These are phyloP conservation scores for Kwoniella bestiolae DNA, from an alignment of 768 basidiomycete genomes.

Conservation along the genomic window DNA sequence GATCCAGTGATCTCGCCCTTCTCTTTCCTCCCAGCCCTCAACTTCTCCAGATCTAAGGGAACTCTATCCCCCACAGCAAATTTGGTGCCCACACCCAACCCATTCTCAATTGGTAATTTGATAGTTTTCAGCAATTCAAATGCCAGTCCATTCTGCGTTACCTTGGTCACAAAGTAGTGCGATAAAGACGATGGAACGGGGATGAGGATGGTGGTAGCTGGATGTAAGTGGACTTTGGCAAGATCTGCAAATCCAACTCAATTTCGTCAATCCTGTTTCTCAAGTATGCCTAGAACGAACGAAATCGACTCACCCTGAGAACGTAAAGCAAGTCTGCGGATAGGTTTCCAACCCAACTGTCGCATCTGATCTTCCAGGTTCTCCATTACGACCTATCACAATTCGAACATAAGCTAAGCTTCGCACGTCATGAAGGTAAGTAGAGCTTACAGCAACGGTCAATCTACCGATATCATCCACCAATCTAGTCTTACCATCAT, in stretches of 20 bases:
- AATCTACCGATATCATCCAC: constrained; percentile 66
- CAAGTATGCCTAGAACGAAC: neutral
- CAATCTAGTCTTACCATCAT: constrained; percentile 69
- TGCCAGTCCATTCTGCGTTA: constrained; percentile 75
- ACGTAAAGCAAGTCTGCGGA: constrained; percentile 70
- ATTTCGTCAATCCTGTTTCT: neutral
- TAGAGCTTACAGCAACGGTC: constrained; percentile 66
- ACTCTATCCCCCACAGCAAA: constrained; percentile 39
- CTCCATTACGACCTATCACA: constrained; percentile 77
- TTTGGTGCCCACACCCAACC: constrained; percentile 27
- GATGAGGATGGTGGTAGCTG: constrained; percentile 41
- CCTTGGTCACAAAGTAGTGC: constrained; percentile 83
- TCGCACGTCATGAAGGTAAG: neutral
- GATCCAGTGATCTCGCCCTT: neutral
- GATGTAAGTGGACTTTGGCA: constrained; percentile 67
- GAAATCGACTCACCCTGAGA: constrained; percentile 63
- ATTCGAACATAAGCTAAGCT: neutral
- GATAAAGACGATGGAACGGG: constrained; percentile 40
- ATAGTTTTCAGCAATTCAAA: constrained; percentile 73
- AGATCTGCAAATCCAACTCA: constrained; percentile 62
- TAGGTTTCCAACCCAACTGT: constrained; percentile 79
- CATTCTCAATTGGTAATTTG: constrained; percentile 35
- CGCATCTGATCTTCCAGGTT: constrained; percentile 79
- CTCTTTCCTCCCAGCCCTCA: constrained; percentile 41
- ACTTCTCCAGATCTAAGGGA: constrained; percentile 36